Evolutionary conservation across 805 yeast genomes (phyloP).

Genomic region (Candida boidinii): DNA sequence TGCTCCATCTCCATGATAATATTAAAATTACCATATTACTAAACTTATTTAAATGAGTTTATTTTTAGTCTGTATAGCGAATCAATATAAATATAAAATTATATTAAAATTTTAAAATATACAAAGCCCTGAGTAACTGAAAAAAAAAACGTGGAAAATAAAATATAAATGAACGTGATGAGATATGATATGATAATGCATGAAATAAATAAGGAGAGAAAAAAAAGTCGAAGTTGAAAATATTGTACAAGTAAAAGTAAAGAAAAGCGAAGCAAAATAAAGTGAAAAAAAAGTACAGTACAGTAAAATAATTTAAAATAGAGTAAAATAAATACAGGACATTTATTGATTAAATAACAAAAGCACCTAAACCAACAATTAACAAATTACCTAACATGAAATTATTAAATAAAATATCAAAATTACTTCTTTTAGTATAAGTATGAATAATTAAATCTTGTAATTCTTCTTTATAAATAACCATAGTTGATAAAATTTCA

Average conservation of each 20-base stretch:
- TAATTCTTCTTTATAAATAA: conserved; percentile 24
- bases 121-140: no score
- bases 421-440: conserved; percentile 22
- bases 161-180: neutral
- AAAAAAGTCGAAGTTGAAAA: neutral
- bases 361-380: conserved; percentile 29
- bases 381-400: conserved; percentile 26
- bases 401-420: conserved; percentile 31
- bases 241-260: no score
- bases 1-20: no score
- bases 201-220: neutral
- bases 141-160: neutral
- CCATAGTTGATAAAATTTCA: conserved; percentile 20
- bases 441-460: conserved; percentile 20
- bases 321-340: neutral
- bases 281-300: no score
- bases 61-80: no score
- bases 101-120: no score
- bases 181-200: no score
- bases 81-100: no score
- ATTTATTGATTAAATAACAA: conserved; percentile 17
- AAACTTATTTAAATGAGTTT: no score
- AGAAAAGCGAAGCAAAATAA: no score
- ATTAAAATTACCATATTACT: no score
- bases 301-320: no score